Base-by-base conservation (phyloP, 1,139 yeast genomes). In the Zygosaccharomyces sapae region DNA sequence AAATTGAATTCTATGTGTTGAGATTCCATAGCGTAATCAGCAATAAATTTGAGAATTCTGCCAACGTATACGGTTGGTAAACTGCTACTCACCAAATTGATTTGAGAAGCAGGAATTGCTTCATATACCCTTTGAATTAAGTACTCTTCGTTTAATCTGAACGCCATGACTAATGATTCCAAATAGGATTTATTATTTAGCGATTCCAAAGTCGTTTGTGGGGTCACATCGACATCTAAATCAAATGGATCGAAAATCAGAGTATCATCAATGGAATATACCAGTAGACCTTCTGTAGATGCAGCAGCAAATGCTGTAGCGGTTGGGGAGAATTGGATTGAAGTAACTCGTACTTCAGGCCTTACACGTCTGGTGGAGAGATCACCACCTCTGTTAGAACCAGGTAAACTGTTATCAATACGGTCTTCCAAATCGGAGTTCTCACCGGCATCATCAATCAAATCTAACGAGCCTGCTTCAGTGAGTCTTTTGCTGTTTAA, bases 281-380 rank as follows among this genome's bases (percentile, higher is more conserved):
- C 73, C 50, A 90, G 71, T 43, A 94, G 71, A 5, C 99, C 99
- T 66, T 92, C 98, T 0, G 98, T 92, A 0, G 96, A 83, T 0
- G 97, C 95, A 27, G 96, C 96, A 1, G 96, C 94, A 72, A 94
- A 94, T 25, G 96, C 81, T 38, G 86, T 76, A 6, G 95, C 86
- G 0, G 97, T 85, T 22, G 98, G 98, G 2, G 96, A 86, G 62
- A 90, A 92, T 55, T 77, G 78, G 35, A 94, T 76, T 4, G 85
- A 72, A 1, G 86, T 79, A 0, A 92, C 89, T 59, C 95, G 73
- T 22, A 92, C 77, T 51, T 85, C 95, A 0, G 97, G 95, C 54
- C 90, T 77, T 0, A 79, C 74, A 46, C 80, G 78, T 60, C 97
- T 77, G 13, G 81, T 77, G 24, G 95, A 81, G n/a, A 88, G 79